Conservation (phyloP, 805 yeast species). For the Barnettozyma botsteinii region DNA sequence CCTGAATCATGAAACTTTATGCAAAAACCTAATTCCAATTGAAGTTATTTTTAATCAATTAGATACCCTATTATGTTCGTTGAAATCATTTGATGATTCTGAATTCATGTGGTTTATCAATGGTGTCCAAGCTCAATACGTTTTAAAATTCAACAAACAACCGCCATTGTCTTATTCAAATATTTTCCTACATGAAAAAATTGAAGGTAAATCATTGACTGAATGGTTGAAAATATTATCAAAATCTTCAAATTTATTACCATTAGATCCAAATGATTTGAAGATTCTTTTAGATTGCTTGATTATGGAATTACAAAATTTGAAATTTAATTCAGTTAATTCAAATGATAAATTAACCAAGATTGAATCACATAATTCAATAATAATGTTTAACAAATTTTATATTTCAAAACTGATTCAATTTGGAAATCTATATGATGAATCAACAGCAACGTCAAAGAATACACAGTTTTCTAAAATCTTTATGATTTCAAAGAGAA, state of each 20-base stretch:
- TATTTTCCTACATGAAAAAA: conserved; percentile 15
- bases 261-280: conserved; percentile 2
- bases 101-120: conserved; percentile 37
- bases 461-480: conserved; percentile 21
- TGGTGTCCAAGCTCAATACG: conserved; percentile 38
- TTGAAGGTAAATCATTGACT: conserved; percentile 7
- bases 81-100: conserved; percentile 25
- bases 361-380: conserved; percentile 44
- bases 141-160: conserved; percentile 33
- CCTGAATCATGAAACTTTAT: conserved; percentile 5
- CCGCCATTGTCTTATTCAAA: conserved; percentile 34
- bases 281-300: conserved; percentile 9
- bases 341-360: conserved; percentile 25
- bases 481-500: conserved; percentile 41
- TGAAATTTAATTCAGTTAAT: conserved; percentile 15
- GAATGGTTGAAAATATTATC: conserved; percentile 11
- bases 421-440: background rate
- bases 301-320: conserved; percentile 23
- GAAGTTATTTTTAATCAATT: conserved; percentile 11
- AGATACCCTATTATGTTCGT: conserved; percentile 2
- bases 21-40: conserved; percentile 9
- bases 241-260: conserved; percentile 5
- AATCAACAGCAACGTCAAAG: conserved; percentile 10
- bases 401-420: conserved; percentile 19
- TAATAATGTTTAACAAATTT: conserved; percentile 45